These are phyloP conservation scores for Colletotrichum chrysophilum DNA, from an alignment of 2,329 filamentous ascomycete genomes.

Conservation along the genomic window DNA sequence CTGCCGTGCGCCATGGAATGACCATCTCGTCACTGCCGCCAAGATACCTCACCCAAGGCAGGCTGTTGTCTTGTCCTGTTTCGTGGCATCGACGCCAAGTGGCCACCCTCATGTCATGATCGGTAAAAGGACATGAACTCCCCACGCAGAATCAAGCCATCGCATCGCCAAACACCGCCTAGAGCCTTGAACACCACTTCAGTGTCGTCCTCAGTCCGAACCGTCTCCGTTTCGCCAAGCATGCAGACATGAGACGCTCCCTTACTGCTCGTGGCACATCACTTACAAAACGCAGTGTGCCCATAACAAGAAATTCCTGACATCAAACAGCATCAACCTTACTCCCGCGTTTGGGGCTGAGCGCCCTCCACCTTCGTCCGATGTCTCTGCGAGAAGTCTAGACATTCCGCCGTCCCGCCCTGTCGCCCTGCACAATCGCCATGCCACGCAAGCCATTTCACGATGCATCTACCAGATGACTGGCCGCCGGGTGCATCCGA, in stretches of 20 bases:
- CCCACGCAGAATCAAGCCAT: neutral
- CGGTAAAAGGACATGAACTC: neutral
- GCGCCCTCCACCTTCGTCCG: slow-evolving; percentile 5
- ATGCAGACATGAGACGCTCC: neutral
- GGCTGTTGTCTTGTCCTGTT: neutral
- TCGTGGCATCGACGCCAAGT: neutral
- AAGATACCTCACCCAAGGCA: neutral
- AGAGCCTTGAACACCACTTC: neutral
- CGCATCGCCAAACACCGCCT: neutral
- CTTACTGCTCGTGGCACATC: neutral
- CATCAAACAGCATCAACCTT: slow-evolving; percentile 5
- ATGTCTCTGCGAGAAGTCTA: neutral
- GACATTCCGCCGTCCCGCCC: neutral
- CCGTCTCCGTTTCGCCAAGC: slow-evolving; percentile 9
- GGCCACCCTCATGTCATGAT: neutral
- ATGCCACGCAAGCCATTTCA: slow-evolving; percentile 10
- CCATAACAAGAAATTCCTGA: neutral
- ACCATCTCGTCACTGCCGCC: neutral
- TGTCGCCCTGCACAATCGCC: neutral
- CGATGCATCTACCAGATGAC: neutral
- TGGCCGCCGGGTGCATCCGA: neutral
- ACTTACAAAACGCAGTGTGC: neutral
- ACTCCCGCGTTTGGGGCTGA: slow-evolving; percentile 18
- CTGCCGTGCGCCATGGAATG: neutral
- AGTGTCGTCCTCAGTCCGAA: neutral